A percentile compares a stretch with the other conserved stretches of the same genome.
Evolutionary conservation across 768 basidiomycete genomes (phyloP).

Genomic region (Lactifluus piperatus): DNA sequence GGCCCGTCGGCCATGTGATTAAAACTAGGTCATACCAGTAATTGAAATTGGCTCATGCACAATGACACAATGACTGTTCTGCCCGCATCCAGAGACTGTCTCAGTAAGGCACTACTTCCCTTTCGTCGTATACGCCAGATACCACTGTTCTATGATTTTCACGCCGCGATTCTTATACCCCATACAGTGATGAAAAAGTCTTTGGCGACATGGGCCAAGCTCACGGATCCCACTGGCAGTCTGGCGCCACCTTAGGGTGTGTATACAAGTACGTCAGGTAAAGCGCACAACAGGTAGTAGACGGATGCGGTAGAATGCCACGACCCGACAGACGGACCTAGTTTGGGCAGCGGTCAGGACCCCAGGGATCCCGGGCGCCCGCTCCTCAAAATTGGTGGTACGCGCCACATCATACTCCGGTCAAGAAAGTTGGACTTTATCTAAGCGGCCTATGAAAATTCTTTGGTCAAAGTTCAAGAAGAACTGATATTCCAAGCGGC

Average conservation of each 20-base stretch:
- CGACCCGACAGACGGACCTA: no score
- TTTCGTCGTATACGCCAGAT: no score
- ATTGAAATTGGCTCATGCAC: no score
- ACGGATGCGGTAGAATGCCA: neutral
- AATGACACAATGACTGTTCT: no score
- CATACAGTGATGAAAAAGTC: neutral
- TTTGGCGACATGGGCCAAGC: neutral
- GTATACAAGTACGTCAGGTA: no score
- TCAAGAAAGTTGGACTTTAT: neutral
- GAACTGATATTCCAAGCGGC: neutral
- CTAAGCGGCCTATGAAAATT: neutral
- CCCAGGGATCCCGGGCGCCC: neutral
- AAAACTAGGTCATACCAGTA: no score
- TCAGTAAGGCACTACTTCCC: no score
- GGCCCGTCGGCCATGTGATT: no score
- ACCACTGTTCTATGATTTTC: no score
- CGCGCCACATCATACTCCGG: neutral
- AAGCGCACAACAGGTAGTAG: neutral
- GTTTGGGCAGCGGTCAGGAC: neutral
- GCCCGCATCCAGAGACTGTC: no score
- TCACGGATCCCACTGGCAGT: neutral
- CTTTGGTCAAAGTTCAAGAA: neutral
- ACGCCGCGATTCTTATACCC: neutral
- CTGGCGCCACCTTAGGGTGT: neutral
- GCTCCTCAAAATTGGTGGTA: neutral